phyloP scores from a whole-genome alignment of 768 basidiomycete genomes.

The Amylocystis lapponica region DNA sequence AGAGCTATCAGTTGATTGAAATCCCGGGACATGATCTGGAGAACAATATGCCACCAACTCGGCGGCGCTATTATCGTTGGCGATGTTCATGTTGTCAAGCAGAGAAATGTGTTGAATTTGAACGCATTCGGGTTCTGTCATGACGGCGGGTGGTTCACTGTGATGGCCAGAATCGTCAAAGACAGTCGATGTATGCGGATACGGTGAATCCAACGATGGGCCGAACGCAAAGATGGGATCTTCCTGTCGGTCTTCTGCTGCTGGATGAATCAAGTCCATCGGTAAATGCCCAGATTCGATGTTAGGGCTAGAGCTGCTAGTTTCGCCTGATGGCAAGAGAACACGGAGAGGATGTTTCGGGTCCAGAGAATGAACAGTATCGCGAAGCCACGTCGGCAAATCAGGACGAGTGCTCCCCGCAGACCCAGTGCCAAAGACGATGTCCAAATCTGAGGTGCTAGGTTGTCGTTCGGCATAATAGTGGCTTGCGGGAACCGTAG shows the following conservation, averaged over 20 bases:
- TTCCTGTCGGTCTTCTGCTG: neutral
- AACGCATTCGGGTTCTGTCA: too few species aligned
- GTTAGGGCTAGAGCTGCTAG: neutral
- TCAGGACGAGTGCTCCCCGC: constrained; percentile 6
- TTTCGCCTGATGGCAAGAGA: constrained; percentile 20
- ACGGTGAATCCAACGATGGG: neutral
- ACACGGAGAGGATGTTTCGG: constrained; percentile 42
- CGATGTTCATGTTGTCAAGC: too few species aligned
- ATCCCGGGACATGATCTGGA: too few species aligned
- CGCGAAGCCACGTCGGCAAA: constrained; percentile 52
- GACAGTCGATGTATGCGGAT: neutral
- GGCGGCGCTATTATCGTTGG: too few species aligned
- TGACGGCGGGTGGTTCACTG: too few species aligned
- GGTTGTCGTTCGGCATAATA: neutral
- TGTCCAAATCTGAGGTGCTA: neutral
- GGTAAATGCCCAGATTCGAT: too few species aligned
- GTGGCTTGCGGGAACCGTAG: neutral
- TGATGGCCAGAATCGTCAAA: too few species aligned
- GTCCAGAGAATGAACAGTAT: constrained; percentile 44
- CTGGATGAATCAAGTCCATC: neutral
- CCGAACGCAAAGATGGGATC: constrained; percentile 8
- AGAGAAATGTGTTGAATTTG: too few species aligned
- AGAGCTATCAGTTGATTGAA: neutral
- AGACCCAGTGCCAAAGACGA: neutral
- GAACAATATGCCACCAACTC: too few species aligned